A percentile compares a stretch with the other conserved stretches of the same genome.
phyloP scores from a whole-genome alignment of 352 stramenopile genomes.

The Phytophthora litchii region DNA sequence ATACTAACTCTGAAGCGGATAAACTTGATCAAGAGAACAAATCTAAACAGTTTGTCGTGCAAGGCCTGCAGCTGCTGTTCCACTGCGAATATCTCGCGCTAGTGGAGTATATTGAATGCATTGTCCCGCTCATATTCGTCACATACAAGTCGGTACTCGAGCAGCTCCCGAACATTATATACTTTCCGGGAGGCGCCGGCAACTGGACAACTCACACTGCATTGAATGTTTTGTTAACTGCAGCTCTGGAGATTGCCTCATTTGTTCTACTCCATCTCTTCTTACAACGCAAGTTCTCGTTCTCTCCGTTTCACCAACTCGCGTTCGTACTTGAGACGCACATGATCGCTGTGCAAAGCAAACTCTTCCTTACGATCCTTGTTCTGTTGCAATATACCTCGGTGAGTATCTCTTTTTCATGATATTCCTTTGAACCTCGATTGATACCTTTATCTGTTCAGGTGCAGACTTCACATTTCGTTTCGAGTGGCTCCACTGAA shows the following conservation, averaged over 20 bases:
- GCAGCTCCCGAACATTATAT: conserved; percentile 35
- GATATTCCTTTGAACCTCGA: background rate
- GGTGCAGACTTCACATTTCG: background rate
- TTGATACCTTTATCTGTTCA: background rate
- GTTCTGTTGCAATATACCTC: conserved; percentile 6
- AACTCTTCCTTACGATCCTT: background rate
- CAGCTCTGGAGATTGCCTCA: background rate
- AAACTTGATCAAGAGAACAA: background rate
- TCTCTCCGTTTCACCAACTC: conserved; percentile 6
- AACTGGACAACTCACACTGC: background rate
- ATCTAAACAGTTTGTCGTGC: conserved; percentile 3
- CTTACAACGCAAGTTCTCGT: conserved; percentile 4
- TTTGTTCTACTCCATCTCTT: background rate
- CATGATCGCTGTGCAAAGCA: background rate
- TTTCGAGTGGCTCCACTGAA: background rate
- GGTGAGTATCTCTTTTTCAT: background rate
- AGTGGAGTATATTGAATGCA: conserved; percentile 45
- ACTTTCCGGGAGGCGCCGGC: conserved; percentile 23
- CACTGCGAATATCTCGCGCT: conserved; percentile 35
- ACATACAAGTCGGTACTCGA: conserved; percentile 35
- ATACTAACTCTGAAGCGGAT: no score
- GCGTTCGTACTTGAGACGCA: conserved; percentile 15
- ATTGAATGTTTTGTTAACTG: background rate
- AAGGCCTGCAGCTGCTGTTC: conserved; percentile 33
- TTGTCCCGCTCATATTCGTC: conserved; percentile 32